Conservation (phyloP, 2,329 filamentous ascomycete genomes). For the Fusarium domesticum region DNA sequence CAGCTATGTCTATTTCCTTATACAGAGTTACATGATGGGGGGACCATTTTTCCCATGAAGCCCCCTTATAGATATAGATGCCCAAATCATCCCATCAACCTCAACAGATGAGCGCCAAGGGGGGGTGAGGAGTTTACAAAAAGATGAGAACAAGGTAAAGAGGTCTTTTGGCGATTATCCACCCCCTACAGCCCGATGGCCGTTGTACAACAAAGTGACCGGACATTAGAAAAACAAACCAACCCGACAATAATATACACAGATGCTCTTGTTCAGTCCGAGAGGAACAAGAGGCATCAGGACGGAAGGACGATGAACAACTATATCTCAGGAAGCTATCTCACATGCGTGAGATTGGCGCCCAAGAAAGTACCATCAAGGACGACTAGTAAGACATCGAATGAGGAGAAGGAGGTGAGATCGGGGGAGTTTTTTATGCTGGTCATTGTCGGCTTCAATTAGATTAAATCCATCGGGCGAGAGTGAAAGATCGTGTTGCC, state of each 20-base stretch:
- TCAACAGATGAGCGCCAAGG: conserved; percentile 12
- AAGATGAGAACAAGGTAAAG: conserved; percentile 14
- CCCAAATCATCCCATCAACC: conserved; percentile 24
- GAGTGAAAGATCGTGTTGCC: conserved; percentile 19
- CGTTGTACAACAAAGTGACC: conserved; percentile 15
- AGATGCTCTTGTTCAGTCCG: conserved; percentile 14
- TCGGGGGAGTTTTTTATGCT: conserved; percentile 20
- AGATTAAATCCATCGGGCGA: conserved; percentile 26
- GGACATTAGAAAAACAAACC: conserved; percentile 14
- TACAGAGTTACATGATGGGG: conserved; percentile 32
- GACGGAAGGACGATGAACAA: background rate
- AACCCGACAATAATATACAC: conserved; percentile 31
- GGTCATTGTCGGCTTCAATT: conserved; percentile 28
- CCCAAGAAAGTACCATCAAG: conserved; percentile 3
- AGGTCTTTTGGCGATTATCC: conserved; percentile 4
- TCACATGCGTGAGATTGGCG: background rate
- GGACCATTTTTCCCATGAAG: conserved; percentile 18
- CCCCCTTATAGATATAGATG: conserved; percentile 13
- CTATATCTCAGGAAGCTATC: background rate
- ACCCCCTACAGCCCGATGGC: conserved; percentile 2
- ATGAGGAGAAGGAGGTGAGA: conserved; percentile 16
- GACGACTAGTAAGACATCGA: conserved; percentile 33
- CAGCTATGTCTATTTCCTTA: conserved; percentile 33
- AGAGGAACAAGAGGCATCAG: conserved; percentile 3
- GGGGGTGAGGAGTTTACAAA: conserved; percentile 10